Base-by-base conservation (phyloP, 331 rosid species). In the Quercus phellos region DNA sequence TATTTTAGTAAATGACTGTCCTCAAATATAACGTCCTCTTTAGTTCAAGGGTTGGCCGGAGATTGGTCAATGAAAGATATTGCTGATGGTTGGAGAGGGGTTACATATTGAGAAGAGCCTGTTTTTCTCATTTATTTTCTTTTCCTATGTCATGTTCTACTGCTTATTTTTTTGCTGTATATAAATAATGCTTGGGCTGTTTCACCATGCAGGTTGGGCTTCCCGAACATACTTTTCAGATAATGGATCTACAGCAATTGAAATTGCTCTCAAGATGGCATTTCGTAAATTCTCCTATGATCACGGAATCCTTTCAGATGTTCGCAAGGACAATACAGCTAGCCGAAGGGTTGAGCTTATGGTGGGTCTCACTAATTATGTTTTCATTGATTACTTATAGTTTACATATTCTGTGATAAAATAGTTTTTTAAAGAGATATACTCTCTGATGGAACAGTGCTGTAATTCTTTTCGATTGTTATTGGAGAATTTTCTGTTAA, bases 231-330 rank as follows among this genome's bases (percentile, higher is more conserved):
- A 82, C 85, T 94, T 92, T 85, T 94, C 99, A 4, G 99, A 94
- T 86, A 91, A 92, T 78, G 98, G 97, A 87, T 94, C 98, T 66
- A 94, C 99, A 9, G 97, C 99, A 73, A 91, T 94, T 81, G 98
- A 94, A 87, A 92, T 94, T 85, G 99, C 99, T 72, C 87, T 94
- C 54, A 94, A 92, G 87, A 94, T 94, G 98, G 99, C 99, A 17
- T 92, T 94, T 89, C 98, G 97, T 77, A 94, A 89, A 90, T 94
- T 87, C 85, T 88, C 87, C 73, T 79, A 61, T 83, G 95, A 91
- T 73, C 91, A 85, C 72, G 94, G 90, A 74, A 83, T 88, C 74
- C 82, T 85, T 85, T 78, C 54, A 7, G 84, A 85, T 79, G 51
- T 70, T 82, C 74, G 6, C 14, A 78, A 80, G 74, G 85, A 88